phyloP scores from a whole-genome alignment of 257 asterid genomes.

The Solanum pimpinellifolium region DNA sequence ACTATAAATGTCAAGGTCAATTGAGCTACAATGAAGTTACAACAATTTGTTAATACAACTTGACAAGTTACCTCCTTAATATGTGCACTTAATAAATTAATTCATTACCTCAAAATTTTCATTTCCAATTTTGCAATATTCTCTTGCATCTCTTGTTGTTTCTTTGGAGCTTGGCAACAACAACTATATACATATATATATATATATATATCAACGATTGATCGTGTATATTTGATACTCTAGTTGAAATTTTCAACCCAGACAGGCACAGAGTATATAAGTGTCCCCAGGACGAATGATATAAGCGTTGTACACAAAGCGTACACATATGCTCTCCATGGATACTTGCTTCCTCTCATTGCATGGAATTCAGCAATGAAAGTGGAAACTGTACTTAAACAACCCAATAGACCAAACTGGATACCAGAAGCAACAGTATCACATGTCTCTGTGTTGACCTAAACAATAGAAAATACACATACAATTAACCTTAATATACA shows the following conservation, averaged over 20 bases:
- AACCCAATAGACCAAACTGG: conserved; percentile 81
- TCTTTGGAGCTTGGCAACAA: not conserved
- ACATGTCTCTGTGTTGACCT: conserved; percentile 34
- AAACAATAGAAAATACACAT: not conserved
- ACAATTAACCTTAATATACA: not conserved
- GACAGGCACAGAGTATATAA: conserved; percentile 56
- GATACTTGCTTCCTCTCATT: conserved; percentile 51
- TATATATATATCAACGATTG: not conserved
- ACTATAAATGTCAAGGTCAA: not conserved
- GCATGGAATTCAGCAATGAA: conserved; percentile 67
- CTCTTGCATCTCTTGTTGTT: not conserved
- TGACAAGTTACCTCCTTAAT: not conserved
- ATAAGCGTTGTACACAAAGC: conserved; percentile 27
- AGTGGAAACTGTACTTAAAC: conserved; percentile 78
- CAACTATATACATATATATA: not conserved
- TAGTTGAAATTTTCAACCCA: conserved; percentile 39
- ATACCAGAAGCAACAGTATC: conserved; percentile 47
- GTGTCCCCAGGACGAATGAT: conserved; percentile 51
- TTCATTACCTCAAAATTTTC: not conserved
- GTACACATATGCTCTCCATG: conserved; percentile 67
- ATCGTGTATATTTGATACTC: not conserved
- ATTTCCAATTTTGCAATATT: not conserved
- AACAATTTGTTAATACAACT: not conserved
- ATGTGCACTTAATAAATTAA: not conserved
- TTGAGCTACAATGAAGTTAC: not conserved